Conservation (phyloP, 1,284 basidiomycete genomes). For the Exsudoporus floridanus region DNA sequence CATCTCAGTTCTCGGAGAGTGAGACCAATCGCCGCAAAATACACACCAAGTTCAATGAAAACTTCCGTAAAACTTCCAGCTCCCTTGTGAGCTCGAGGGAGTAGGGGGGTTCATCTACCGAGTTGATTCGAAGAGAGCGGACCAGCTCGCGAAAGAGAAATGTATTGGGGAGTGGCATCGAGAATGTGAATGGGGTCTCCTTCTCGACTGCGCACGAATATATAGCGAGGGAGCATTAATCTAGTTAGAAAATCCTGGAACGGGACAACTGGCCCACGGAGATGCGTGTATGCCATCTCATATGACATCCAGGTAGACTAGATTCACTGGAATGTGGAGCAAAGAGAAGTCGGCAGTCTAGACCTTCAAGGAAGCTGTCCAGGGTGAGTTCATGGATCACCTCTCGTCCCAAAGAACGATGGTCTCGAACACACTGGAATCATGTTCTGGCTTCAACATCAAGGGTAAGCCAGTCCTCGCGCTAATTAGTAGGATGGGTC, state of each 20-base stretch:
- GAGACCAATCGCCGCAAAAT: not conserved
- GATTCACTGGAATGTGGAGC: not conserved
- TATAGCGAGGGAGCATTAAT: slow-evolving; percentile 7
- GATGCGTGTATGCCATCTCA: not conserved
- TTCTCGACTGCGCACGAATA: slow-evolving; percentile 2
- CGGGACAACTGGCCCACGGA: not conserved
- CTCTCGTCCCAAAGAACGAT: not conserved
- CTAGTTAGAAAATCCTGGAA: not conserved
- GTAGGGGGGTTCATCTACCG: slow-evolving; percentile 1
- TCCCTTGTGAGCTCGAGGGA: slow-evolving; percentile 22
- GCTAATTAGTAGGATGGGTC: not conserved
- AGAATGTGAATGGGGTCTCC: not conserved
- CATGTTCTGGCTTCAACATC: too few relatives aligned
- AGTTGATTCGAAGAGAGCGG: not conserved
- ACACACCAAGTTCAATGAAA: slow-evolving; percentile 25
- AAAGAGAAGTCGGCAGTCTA: slow-evolving; percentile 5
- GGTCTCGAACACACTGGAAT: slow-evolving; percentile 16
- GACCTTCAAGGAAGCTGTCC: slow-evolving; percentile 6
- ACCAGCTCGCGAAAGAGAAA: not conserved
- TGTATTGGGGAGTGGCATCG: slow-evolving; percentile 13
- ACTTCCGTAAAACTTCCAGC: slow-evolving; percentile 25
- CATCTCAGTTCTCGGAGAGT: slow-evolving; percentile 2
- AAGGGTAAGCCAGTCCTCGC: too few relatives aligned
- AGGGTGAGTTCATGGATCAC: not conserved
- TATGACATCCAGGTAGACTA: not conserved